A percentile compares a stretch with the other conserved stretches of the same genome.
Evolutionary conservation across 23 red algal genomes (phyloP).

Genomic region (Gracilaria domingensis): DNA sequence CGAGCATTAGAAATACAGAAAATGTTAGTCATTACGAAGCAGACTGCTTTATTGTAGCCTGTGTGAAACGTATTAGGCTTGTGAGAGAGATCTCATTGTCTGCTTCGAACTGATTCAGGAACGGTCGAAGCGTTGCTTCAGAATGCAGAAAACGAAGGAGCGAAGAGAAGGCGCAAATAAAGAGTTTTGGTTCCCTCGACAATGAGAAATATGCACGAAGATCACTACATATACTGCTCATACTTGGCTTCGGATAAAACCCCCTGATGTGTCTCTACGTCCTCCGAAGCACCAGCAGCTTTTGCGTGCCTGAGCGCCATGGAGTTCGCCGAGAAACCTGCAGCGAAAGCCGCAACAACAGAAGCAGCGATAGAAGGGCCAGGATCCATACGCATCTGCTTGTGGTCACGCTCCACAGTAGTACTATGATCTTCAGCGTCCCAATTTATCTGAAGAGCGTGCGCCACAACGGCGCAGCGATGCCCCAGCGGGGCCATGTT

Average conservation of each 20-base stretch:
- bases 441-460: slow-evolving; percentile 37
- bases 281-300: slow-evolving; percentile 19
- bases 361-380: neutral
- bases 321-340: neutral
- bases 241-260: slow-evolving; percentile 19
- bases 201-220: slow-evolving; percentile 23
- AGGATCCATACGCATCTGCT: slow-evolving; percentile 34
- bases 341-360: neutral
- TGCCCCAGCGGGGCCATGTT: slow-evolving; percentile 40
- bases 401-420: slow-evolving; percentile 21
- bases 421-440: neutral
- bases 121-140: neutral
- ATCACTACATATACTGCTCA: slow-evolving; percentile 25
- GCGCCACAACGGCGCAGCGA: slow-evolving; percentile 46
- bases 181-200: slow-evolving; percentile 29
- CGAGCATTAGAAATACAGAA: too few relatives aligned
- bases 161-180: slow-evolving; percentile 14
- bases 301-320: slow-evolving; percentile 48
- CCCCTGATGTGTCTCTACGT: slow-evolving; percentile 21
- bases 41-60: too few relatives aligned
- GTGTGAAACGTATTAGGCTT: too few relatives aligned
- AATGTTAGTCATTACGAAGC: too few relatives aligned
- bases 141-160: neutral
- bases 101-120: neutral
- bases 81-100: too few relatives aligned